Base-by-base conservation (phyloP, 768 basidiomycete genomes). In the Auricularia cornea region DNA sequence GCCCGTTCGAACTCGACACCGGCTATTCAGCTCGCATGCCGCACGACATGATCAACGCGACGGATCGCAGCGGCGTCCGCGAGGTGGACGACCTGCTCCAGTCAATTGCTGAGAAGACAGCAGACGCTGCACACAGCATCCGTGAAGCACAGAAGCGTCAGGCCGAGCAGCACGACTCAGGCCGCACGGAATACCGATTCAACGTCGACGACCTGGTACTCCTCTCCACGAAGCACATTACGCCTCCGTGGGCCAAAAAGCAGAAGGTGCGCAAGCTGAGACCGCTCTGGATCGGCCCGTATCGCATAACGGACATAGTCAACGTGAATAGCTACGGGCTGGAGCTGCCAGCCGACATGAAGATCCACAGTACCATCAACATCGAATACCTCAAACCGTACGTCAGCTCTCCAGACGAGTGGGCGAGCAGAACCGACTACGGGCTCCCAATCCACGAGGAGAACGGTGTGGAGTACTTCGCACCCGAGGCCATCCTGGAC, bases 1-100 rank as follows among this genome's bases (percentile, higher is more conserved):
- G 76, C 0, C 79, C 78, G 0, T 78, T 78, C 68, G 68, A 61
- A 40, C 64, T 75, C 35, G 71, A 67, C 41, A 62, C 67, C 14
- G 73, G 75, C 0, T 20, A 48, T 5, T 5, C 5, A 6, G 44
- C 44, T 10, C 44, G 44, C 18, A 5, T 23, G 44, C 44, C 44
- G 6, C 44, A 48, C 20, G 44, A 48, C 23, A 10, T 48, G 6
- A 48, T 48, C 18, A 48, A 48, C 18, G 44, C 20, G 5, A 48
- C 44, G 11, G 44, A 48, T 18, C 10, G 44, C 12, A 14, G 12
- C 10, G 44, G 18, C 18, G 6, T 48, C 6, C 5, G 6, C 6
- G 44, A 48, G 20, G 44, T 48, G 5, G 44, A 48, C 6, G 23
- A 18, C 18, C 23, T 48, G 20, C 18, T 48, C 18, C 12, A 14